Conservation (phyloP, 331 rosid species). For the Rhamnella rubrinervis region DNA sequence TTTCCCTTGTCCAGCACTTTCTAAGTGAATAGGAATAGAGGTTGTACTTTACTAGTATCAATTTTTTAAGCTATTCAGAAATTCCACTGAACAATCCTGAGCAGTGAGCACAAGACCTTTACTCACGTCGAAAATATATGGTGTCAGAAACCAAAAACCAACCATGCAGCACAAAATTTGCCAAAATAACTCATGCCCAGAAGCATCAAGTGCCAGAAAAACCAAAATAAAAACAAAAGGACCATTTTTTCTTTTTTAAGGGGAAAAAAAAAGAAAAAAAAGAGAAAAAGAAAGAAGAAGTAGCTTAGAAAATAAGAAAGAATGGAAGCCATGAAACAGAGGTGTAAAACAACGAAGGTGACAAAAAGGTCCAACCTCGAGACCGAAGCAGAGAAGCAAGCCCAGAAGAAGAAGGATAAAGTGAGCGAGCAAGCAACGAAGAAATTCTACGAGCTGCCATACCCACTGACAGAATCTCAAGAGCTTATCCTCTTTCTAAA, state of each 20-base stretch:
- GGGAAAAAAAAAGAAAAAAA: neutral
- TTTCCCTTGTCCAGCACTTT: neutral
- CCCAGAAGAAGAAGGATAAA: slow-evolving; percentile 34
- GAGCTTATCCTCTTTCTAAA: neutral
- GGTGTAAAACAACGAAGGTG: neutral
- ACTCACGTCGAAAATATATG: neutral
- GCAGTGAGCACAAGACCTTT: no score
- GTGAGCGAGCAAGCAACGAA: slow-evolving; percentile 49
- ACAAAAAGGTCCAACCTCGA: slow-evolving; percentile 26
- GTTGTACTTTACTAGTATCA: neutral
- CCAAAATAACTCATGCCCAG: neutral
- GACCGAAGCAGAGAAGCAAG: slow-evolving; percentile 47
- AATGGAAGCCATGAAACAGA: slow-evolving; percentile 4
- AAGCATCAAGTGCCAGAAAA: neutral
- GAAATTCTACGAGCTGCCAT: slow-evolving; percentile 73
- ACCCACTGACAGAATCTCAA: slow-evolving; percentile 17
- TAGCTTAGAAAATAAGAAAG: neutral
- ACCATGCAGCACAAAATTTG: neutral
- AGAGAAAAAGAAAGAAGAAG: neutral
- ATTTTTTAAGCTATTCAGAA: no score
- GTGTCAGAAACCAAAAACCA: neutral
- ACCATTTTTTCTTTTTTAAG: neutral
- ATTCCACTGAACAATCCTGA: no score
- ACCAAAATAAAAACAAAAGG: slow-evolving; percentile 1
- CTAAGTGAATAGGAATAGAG: neutral